phyloP scores from a whole-genome alignment of 176 grass and related monocot genomes.

The Oryza glumipatula region DNA sequence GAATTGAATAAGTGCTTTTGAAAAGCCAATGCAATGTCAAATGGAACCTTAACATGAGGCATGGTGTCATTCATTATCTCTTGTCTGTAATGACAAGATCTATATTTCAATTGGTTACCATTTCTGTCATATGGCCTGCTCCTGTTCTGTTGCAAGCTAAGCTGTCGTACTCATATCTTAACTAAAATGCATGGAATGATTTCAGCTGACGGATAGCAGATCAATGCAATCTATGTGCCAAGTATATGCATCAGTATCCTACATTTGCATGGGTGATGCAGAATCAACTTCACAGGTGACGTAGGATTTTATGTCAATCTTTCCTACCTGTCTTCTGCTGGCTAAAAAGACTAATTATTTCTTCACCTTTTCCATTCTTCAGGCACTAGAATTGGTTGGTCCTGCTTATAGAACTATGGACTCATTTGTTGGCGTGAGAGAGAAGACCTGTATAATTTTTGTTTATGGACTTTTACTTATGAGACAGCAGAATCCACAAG shows the following conservation, averaged over 20 bases:
- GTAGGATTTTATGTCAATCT: slow-evolving; percentile 14
- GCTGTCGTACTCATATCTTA: not conserved
- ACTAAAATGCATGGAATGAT: slow-evolving; percentile 29
- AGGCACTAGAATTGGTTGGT: slow-evolving; percentile 91
- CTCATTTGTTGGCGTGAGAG: slow-evolving; percentile 89
- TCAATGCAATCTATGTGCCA: slow-evolving; percentile 97
- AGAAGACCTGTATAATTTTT: slow-evolving; percentile 97
- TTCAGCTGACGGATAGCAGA: slow-evolving; percentile 87
- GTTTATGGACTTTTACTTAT: slow-evolving; percentile 93
- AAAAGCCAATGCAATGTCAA: not conserved
- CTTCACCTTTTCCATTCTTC: slow-evolving; percentile 27
- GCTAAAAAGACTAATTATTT: slow-evolving; percentile 18
- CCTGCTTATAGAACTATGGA: slow-evolving; percentile 92
- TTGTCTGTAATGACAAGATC: not conserved
- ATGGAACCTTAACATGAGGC: not conserved
- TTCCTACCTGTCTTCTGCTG: not conserved
- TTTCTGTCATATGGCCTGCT: slow-evolving; percentile 3
- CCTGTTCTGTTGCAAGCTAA: slow-evolving; percentile 29
- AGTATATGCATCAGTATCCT: slow-evolving; percentile 94
- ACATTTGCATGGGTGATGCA: slow-evolving; percentile 86
- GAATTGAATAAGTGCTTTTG: not conserved
- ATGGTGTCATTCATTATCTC: not conserved
- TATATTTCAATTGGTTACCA: not conserved
- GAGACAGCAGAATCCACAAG: slow-evolving; percentile 95
- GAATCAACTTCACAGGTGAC: slow-evolving; percentile 90